Conservation (phyloP, 352 stramenopile species). For the Albugo candida region DNA sequence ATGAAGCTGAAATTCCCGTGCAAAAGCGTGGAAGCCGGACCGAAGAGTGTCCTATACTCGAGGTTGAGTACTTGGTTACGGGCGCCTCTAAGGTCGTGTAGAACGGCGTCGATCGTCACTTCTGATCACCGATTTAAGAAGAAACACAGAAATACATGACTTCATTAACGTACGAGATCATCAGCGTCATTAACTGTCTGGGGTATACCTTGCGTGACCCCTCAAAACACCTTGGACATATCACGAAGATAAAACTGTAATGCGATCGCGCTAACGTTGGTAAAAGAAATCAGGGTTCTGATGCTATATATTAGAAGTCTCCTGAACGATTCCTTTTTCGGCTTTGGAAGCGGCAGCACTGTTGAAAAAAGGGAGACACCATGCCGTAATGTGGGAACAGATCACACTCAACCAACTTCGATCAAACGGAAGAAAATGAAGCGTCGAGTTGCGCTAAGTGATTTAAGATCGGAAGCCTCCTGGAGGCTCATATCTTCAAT, state of each 20-base stretch:
- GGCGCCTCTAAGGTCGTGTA: conserved; percentile 31
- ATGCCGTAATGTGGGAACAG: conserved; percentile 80
- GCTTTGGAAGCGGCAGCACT: conserved; percentile 64
- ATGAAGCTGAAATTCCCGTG: conserved; percentile 81
- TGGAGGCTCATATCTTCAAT: conserved; percentile 84
- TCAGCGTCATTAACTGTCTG: conserved; percentile 70
- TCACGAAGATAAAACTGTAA: conserved; percentile 91
- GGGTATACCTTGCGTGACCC: conserved; percentile 62
- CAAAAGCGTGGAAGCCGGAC: conserved; percentile 47
- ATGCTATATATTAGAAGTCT: conserved; percentile 86
- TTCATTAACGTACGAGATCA: conserved; percentile 78
- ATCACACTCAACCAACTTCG: conserved; percentile 70
- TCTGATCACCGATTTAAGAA: conserved; percentile 85
- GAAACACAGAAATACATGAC: conserved; percentile 80
- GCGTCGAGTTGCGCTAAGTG: conserved; percentile 82
- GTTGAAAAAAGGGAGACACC: conserved; percentile 73
- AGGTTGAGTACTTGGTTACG: conserved; percentile 55
- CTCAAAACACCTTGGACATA: conserved; percentile 85
- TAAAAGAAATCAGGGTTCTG: conserved; percentile 72
- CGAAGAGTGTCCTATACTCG: conserved; percentile 47
- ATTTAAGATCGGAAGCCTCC: conserved; percentile 82
- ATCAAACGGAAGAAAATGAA: conserved; percentile 87
- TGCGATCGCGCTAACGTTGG: conserved; percentile 86
- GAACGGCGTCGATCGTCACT: conserved; percentile 77
- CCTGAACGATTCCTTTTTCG: conserved; percentile 41